Evolutionary conservation across 495 filamentous ascomycete species (phyloP).

Genomic region (Aspergillus wentii): DNA sequence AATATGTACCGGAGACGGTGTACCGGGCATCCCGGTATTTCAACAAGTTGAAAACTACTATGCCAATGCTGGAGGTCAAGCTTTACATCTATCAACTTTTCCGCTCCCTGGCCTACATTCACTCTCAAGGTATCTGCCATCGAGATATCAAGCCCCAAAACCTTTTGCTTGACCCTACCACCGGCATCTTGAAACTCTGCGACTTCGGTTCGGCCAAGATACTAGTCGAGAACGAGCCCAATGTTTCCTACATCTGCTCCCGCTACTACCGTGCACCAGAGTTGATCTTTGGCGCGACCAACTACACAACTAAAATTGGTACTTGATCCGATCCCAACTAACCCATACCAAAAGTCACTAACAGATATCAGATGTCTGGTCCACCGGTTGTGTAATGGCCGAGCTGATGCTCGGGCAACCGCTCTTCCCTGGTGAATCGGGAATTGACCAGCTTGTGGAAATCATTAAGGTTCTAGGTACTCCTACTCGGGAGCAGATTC

Average conservation of each 20-base stretch:
- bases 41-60: conserved; percentile 99
- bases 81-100: conserved; percentile 99
- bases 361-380: conserved; percentile 87
- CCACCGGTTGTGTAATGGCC: conserved; percentile 98
- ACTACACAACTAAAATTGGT: conserved; percentile 99
- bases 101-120: conserved; percentile 95
- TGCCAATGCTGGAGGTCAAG: conserved; percentile 98
- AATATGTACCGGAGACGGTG: conserved; percentile 97
- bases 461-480: conserved; percentile 99
- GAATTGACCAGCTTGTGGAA: conserved; percentile 97
- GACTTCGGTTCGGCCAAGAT: conserved; percentile 99
- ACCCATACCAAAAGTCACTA: conserved; percentile 14
- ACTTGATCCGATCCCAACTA: conserved; percentile 27
- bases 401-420: conserved; percentile 98
- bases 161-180: conserved; percentile 83
- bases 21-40: conserved; percentile 98
- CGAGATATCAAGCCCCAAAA: conserved; percentile 99
- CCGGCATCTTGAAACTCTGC: conserved; percentile 92
- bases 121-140: conserved; percentile 98
- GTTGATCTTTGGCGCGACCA: conserved; percentile 97
- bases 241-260: conserved; percentile 99
- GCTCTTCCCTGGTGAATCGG: conserved; percentile 97
- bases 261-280: conserved; percentile 98
- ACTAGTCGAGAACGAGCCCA: conserved; percentile 96
- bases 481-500: conserved; percentile 96